Base-by-base conservation (phyloP, 2,329 filamentous ascomycete species). In the Cladorrhinum sp. region DNA sequence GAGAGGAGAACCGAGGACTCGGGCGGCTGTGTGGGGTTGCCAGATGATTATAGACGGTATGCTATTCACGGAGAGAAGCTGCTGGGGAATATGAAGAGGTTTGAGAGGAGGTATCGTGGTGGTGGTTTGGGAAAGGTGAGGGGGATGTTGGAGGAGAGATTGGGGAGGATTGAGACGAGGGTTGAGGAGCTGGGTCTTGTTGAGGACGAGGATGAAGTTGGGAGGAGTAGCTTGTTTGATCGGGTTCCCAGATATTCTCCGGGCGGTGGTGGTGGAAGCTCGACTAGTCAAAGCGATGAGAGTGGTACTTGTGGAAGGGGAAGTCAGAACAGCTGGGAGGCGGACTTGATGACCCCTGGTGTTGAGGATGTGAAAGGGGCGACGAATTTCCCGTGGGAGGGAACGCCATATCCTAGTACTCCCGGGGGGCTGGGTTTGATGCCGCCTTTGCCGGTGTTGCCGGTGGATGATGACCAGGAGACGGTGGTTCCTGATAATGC, bases 11-110 rank as follows among this genome's bases (percentile, higher is more conserved):
- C 81, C 60, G 70, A 73, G n/a, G 70, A 74, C 13, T 55, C 68
- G 73, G 0, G 69, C 73, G 29, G 73, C 16, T 22, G 38, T 10
- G 22, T 76, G 1, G 79, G 80, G 5, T 70, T 81, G 29, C 76
- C 81, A 0, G 79, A 83, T 57, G 82, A 85, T 65, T 85, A 81
- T 65, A 74, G 79, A 12, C 72, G 80, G 9, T 83, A 82, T 55
- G 71, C 76, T 18, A 79, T 83, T 18, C 82, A 85, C 59, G 81
- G 81, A 0, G 73, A 75, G 38, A 77, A 75, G 55, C 70, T 85
- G 16, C 62, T 76, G 2, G 70, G 75, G 25, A 79, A 82, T 66
- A 59, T 82, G 0, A 66, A 68, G n/a, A 74, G 73, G 5, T 73
- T 73, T 22, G 74, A 73, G 67, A 76, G 68, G 62, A 74, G 65